Base-by-base conservation (phyloP, 768 basidiomycete genomes). In the Boletus pseudo-olivaceus region DNA sequence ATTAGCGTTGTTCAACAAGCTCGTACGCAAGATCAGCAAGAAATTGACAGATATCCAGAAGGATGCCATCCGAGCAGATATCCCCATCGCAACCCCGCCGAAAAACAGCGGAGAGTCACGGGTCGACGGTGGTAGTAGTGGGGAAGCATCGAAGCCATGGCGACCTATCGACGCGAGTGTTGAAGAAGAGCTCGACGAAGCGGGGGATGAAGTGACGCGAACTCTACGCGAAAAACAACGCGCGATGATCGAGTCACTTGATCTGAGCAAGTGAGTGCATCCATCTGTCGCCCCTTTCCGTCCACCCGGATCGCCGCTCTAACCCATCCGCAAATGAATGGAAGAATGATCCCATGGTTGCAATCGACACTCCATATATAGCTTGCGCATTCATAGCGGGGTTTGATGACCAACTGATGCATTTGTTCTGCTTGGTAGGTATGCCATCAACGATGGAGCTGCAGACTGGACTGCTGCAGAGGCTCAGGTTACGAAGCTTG, bases 1-100 rank as follows among this genome's bases (percentile, higher is more conserved):
- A 2, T 78, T 99, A 7, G 96, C 96, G 0, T 75, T 98, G 34
- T 94, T 99, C 72, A 87, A 85, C 60, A 98, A 98, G 74, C 76
- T 93, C 37, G 74, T 98, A 48, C 84, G 92, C 49, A 93, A 94
- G 72, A 81, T 96, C 58, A 83, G 81, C 60, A 88, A 87, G 61
- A 76, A 78, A 20, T 73, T 98, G 45, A 78, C 83, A 27, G 87
- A 89, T 37, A 78, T 96, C 19, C 91, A 89, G 59, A 93, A 90
- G 70, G 80, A 81, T 9, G 87, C 84, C 1, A 84, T 96, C 57
- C 82, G 79, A 19, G 81, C 82, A 1, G 80, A 81, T 46, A 75
- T 90, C 29, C 82, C 84, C 1, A 64, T 73, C n/a, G 71, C 73
- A 5, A 67, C 69, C 47, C 73, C 56, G 30, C 61, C 51, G 56